phyloP scores from a whole-genome alignment of 1,284 basidiomycete species.

The Fomes fomentarius region DNA sequence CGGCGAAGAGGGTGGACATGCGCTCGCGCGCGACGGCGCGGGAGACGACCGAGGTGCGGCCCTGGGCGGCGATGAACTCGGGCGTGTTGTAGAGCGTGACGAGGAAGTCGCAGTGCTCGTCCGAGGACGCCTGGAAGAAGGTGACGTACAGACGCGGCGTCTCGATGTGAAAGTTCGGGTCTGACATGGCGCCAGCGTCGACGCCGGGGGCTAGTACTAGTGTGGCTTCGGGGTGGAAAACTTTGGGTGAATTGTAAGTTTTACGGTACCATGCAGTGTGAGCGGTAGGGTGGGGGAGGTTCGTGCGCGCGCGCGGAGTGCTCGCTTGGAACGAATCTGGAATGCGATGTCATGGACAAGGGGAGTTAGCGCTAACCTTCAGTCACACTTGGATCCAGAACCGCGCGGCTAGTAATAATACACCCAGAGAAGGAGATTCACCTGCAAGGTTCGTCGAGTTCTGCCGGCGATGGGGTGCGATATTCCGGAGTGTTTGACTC shows the following conservation, averaged over 20 bases:
- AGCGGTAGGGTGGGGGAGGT: too few species aligned
- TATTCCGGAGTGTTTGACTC: too few species aligned
- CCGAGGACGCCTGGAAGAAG: not conserved
- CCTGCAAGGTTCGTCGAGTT: too few species aligned
- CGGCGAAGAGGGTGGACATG: not conserved
- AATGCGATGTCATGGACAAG: too few species aligned
- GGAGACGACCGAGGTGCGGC: not conserved
- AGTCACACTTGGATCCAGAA: too few species aligned
- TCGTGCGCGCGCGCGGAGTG: too few species aligned
- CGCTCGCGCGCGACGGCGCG: constrained; percentile 3
- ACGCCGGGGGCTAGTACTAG: not conserved
- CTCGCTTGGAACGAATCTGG: too few species aligned
- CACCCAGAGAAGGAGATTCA: too few species aligned
- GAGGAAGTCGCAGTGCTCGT: constrained; percentile 13
- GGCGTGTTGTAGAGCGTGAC: constrained; percentile 8
- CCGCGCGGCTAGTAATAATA: too few species aligned
- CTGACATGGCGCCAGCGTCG: not conserved
- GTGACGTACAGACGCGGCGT: constrained; percentile 8
- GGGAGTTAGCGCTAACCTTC: too few species aligned
- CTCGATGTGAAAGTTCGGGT: constrained; percentile 10
- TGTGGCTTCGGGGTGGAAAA: too few species aligned
- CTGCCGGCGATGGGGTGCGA: too few species aligned
- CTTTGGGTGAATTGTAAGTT: not conserved
- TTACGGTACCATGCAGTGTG: not conserved
- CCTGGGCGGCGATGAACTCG: constrained; percentile 2